Base-by-base conservation (phyloP, 495 filamentous ascomycete genomes). In the Penicillium angulare region DNA sequence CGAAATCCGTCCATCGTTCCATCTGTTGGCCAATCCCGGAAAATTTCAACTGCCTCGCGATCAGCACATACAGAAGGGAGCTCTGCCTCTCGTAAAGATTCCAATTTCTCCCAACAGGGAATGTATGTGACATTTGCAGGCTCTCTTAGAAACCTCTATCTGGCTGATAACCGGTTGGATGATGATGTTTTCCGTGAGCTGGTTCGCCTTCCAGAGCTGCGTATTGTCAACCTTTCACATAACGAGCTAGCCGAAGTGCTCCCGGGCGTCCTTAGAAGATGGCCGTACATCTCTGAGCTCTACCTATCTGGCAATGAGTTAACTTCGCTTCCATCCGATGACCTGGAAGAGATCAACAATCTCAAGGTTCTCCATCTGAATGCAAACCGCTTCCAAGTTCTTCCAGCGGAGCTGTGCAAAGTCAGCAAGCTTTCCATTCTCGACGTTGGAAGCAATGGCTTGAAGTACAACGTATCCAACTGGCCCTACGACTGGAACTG, bases 401-500 rank as follows among this genome's bases (percentile, higher is more conserved):
- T 99, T 1, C 95, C 93, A 0, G 95, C 93, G 1, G 93, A 99
- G 65, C 84, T 99, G 24, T 93, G 89, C 43, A 92, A 96, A 67
- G 89, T 96, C 15, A 85, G 88, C 65, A 95, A 92, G 68, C 79
- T 96, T 21, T 78, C 92, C 7, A 86, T 96, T 18, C 75, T 99
- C 32, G 93, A 99, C 70, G 92, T 93, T 54, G 92, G 92, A 45
- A 97, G 88, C 75, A 99, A 99, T 59, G 80, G 79, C n/a, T 78
- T 99, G 38, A 99, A 97, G 66, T 99, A 99, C 76, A 99, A 99
- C 63, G 92, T 99, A 27, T 93, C 91, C 21, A 99, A 99, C 62
- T 96, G 95, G 80, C 93, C 95, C 1, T 99, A 99, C 61, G 93
- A 99, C 64, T 99, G 93, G 93, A 99, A 99, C 60, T 99, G 93